A percentile compares a stretch with the other conserved stretches of the same genome.
These are phyloP conservation scores for Pharus latifolius DNA, from an alignment of 176 grass and related monocot species.

Conservation along the genomic window DNA sequence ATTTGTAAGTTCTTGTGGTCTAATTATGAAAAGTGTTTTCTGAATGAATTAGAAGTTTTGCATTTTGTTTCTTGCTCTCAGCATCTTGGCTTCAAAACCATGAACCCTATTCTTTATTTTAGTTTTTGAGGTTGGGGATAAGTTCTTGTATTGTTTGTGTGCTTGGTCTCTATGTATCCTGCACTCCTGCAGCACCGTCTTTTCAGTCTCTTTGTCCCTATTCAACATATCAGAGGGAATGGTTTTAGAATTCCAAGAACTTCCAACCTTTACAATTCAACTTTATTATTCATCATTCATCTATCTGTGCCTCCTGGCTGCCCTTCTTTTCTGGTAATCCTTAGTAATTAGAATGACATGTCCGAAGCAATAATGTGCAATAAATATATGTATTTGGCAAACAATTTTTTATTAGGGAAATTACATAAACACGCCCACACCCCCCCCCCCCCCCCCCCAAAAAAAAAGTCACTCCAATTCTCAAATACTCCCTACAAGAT, in stretches of 20 bases:
- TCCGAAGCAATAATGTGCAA: background rate
- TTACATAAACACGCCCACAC: too few species aligned
- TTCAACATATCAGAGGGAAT: background rate
- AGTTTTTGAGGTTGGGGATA: background rate
- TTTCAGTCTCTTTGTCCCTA: background rate
- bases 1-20: background rate
- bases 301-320: too few species aligned
- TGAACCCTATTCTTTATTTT: background rate
- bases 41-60: background rate
- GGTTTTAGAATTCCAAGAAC: too few species aligned
- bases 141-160: background rate
- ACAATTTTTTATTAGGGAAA: too few species aligned
- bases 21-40: background rate
- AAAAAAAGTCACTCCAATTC: too few species aligned
- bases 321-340: too few species aligned
- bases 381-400: too few species aligned
- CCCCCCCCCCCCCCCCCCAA: too few species aligned
- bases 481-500: too few species aligned
- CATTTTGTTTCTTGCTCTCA: background rate
- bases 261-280: background rate
- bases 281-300: too few species aligned
- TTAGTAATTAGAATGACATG: too few species aligned
- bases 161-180: background rate
- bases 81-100: background rate
- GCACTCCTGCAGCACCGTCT: background rate